A percentile compares a stretch with the other conserved stretches of the same genome.
These are phyloP conservation scores for Pyrenopolyporus hunteri DNA, from an alignment of 495 filamentous ascomycete genomes.

Conservation along the genomic window DNA sequence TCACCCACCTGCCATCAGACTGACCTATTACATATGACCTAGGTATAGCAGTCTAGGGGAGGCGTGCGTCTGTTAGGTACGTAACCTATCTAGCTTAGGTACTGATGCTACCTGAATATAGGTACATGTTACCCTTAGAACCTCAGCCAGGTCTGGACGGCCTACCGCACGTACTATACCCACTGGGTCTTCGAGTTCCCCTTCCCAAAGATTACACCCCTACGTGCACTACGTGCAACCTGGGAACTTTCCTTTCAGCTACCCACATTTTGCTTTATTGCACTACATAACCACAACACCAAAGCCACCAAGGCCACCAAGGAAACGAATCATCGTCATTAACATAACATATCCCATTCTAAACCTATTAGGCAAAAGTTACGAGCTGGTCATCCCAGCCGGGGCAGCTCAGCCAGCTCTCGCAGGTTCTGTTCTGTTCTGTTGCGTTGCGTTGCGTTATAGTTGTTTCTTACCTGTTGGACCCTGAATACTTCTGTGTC, in stretches of 20 bases:
- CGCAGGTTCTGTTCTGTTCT: constrained; percentile 1
- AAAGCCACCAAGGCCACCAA: constrained; percentile 3
- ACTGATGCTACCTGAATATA: constrained; percentile 17
- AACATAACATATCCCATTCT: constrained; percentile 7
- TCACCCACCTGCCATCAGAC: constrained; percentile 29
- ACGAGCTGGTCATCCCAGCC: constrained; percentile 26
- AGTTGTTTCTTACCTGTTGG: not conserved
- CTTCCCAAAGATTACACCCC: too few relatives aligned
- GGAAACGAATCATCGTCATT: constrained; percentile 13
- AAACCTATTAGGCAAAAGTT: constrained; percentile 3
- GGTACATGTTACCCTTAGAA: too few relatives aligned
- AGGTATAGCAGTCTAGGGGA: too few relatives aligned
- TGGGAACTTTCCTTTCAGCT: constrained; percentile 2
- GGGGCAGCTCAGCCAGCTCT: constrained; percentile 22
- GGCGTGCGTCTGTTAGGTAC: too few relatives aligned
- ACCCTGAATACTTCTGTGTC: constrained; percentile 1
- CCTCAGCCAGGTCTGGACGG: too few relatives aligned
- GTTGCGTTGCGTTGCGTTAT: not conserved
- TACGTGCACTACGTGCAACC: too few relatives aligned
- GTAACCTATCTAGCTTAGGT: too few relatives aligned
- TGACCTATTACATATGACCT: too few relatives aligned
- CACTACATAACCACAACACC: not conserved
- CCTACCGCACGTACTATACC: too few relatives aligned
- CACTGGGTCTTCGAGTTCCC: too few relatives aligned
- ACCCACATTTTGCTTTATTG: not conserved